A percentile compares a stretch with the other conserved stretches of the same genome.
Evolutionary conservation across 179 eudicot genomes (phyloP).

Genomic region (Amaranthus tricolor): DNA sequence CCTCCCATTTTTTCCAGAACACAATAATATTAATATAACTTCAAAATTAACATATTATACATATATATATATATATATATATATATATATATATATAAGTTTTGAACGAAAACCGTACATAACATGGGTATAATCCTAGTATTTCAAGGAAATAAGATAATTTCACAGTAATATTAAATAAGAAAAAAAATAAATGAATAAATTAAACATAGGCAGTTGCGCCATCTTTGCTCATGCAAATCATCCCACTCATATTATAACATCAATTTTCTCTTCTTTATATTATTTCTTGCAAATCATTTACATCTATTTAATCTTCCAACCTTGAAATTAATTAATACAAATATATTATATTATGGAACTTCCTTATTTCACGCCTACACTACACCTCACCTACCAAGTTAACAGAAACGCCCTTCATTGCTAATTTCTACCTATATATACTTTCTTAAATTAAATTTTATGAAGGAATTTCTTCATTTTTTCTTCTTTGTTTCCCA

Average conservation of each 20-base stretch:
- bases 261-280: conserved; percentile 5
- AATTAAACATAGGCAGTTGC: conserved; percentile 39
- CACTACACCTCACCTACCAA: conserved; percentile 68
- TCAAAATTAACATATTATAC: no score
- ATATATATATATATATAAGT: no score
- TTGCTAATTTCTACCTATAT: conserved; percentile 14
- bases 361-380: conserved; percentile 48
- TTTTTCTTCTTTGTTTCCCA: neutral
- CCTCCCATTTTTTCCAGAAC: no score
- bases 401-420: conserved; percentile 33
- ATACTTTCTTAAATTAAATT: neutral
- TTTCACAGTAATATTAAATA: conserved; percentile 13
- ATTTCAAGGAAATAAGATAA: conserved; percentile 25
- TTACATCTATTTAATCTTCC: neutral
- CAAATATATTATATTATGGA: neutral
- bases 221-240: conserved; percentile 65
- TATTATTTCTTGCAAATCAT: neutral
- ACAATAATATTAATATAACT: no score
- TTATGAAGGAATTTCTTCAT: neutral
- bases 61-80: no score
- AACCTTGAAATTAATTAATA: neutral
- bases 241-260: conserved; percentile 34
- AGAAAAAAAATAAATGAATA: conserved; percentile 21
- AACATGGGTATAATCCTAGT: no score
- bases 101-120: no score